phyloP scores from a whole-genome alignment of 176 grass and related monocot genomes.

The Olyra latifolia region DNA sequence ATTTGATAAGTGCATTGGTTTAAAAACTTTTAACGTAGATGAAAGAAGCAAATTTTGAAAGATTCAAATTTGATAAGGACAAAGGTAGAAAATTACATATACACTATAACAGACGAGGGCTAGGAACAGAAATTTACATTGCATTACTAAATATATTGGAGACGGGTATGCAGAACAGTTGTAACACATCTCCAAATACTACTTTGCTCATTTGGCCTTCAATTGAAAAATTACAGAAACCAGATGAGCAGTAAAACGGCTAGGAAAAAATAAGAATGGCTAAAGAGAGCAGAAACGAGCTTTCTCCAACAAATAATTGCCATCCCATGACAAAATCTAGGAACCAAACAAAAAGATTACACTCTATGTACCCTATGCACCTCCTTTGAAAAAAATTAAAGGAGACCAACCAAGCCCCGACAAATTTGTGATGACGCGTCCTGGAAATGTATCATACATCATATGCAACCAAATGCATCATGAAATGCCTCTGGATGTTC shows the following conservation, averaged over 20 bases:
- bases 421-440: conserved; percentile 45
- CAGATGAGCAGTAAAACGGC: conserved; percentile 79
- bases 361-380: conserved; percentile 82
- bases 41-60: background rate
- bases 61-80: background rate
- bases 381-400: conserved; percentile 64
- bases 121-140: conserved; percentile 44
- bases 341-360: conserved; percentile 63
- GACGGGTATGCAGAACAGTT: conserved; percentile 33
- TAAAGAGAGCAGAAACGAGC: conserved; percentile 47
- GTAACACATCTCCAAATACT: conserved; percentile 48
- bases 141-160: conserved; percentile 44
- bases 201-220: conserved; percentile 81
- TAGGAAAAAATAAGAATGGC: conserved; percentile 57
- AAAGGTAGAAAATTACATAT: background rate
- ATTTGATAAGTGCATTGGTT: background rate
- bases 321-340: conserved; percentile 59
- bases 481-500: conserved; percentile 62
- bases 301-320: conserved; percentile 68
- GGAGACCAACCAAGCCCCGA: conserved; percentile 62
- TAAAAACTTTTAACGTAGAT: background rate
- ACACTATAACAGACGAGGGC: background rate
- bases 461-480: conserved; percentile 52
- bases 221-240: conserved; percentile 99
- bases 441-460: conserved; percentile 41